Conservation (phyloP, 352 stramenopile species). For the Pythium insidiosum region DNA sequence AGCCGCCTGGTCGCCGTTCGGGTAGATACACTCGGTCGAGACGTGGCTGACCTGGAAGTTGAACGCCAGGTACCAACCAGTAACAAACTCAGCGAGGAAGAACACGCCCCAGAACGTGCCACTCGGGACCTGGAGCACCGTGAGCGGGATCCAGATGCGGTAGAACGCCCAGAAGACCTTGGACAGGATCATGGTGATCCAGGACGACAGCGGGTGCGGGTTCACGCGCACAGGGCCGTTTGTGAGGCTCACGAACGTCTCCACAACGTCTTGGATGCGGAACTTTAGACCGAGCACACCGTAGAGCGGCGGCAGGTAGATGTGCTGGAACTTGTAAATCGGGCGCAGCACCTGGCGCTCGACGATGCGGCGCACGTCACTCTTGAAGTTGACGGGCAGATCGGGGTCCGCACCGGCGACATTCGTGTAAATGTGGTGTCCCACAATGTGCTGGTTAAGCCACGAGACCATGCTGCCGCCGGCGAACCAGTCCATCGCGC, state of each 20-base stretch:
- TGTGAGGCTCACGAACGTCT: constrained; percentile 78
- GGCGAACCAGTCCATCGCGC: constrained; percentile 88
- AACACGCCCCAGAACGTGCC: constrained; percentile 76
- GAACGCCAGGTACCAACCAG: constrained; percentile 90
- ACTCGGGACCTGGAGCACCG: constrained; percentile 51
- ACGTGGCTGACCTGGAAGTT: constrained; percentile 92
- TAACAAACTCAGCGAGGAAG: constrained; percentile 83
- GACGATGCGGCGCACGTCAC: constrained; percentile 81
- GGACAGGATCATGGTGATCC: constrained; percentile 79
- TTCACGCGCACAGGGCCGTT: constrained; percentile 91
- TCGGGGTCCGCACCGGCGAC: constrained; percentile 90
- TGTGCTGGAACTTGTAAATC: constrained; percentile 89
- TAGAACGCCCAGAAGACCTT: constrained; percentile 88
- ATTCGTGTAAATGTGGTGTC: constrained; percentile 95
- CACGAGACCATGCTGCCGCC: constrained; percentile 90
- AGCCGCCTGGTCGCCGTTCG: constrained; percentile 51
- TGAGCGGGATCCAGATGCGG: constrained; percentile 84
- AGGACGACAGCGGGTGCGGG: constrained; percentile 70
- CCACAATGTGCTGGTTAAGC: constrained; percentile 94
- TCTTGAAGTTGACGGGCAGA: constrained; percentile 83
- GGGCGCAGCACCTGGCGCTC: constrained; percentile 78
- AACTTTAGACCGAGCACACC: constrained; percentile 93
- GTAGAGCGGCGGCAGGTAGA: constrained; percentile 93
- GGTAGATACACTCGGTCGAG: constrained; percentile 88
- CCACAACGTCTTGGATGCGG: constrained; percentile 87